Base-by-base conservation (phyloP, 768 basidiomycete genomes). In the Leccinum truebloodii region DNA sequence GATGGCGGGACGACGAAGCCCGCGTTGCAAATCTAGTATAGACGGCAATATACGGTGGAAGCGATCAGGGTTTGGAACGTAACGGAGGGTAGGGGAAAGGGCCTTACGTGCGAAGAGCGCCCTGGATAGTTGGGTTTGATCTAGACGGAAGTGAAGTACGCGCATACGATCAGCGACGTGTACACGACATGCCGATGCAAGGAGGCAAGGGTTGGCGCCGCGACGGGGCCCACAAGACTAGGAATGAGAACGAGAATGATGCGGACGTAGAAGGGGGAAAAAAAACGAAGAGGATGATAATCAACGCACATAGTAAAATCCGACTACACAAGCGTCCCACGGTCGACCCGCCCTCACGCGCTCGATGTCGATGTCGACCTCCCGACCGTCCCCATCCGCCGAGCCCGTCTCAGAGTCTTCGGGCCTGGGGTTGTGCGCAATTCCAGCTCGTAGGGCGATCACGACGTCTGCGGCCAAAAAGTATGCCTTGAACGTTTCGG, bases 111-210 rank as follows among this genome's bases (percentile, higher is more conserved):
- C 46, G 90, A 92, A 9, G 90, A 93, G 62, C 93, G 80, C 44
- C 92, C 92, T 7, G 93, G 94, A 75, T 95, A 95, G 69, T 95
- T 95, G 37, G 90, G 90, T 74, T 92, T 92, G 54, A 92, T 80
- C 88, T 86, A 58, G 28, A 44, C 1, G 34, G 26, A 52, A 46
- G 59, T 9, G 48, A 24, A 46, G 24, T 30, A 49, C 12, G 20
- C 24, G 48, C 48, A 26, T 8, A 41, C 12, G 44, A 39, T 57
- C 55, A 65, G 55, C 50, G 54, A 64, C 54, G 44, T 44, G 49
- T 18, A 16, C n/a, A 52, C 6, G 30, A 32, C n/a, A 32, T 52
- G 51, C 18, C 16, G 8, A 30, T 52, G 18, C 51, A 50, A 50
- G 49, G 49, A 50, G 26, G 26, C 13, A 50, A 50, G 26, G 16